Conservation (phyloP, 805 yeast species). For the Kuraishia ogatae region DNA sequence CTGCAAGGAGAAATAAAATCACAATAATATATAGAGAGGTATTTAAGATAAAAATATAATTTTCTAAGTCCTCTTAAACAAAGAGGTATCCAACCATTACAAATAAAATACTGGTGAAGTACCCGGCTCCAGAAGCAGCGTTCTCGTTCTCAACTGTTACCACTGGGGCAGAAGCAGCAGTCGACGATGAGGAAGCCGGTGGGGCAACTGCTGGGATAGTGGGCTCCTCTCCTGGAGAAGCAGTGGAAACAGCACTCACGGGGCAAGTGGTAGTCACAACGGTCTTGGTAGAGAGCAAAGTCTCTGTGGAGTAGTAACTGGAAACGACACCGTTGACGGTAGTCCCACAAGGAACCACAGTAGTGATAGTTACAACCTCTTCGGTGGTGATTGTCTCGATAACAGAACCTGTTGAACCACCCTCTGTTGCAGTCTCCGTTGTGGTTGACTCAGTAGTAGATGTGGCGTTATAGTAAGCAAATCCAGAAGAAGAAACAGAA, state of each 20-base stretch:
- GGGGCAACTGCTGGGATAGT: neutral
- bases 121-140: neutral
- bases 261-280: neutral
- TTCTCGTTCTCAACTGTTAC: neutral
- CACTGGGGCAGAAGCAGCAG: neutral
- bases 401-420: neutral
- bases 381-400: neutral
- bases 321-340: neutral
- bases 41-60: no score
- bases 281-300: neutral
- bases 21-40: neutral
- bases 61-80: neutral
- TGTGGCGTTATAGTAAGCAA: neutral
- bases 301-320: neutral
- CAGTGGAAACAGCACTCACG: neutral
- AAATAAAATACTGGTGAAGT: neutral
- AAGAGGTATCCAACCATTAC: neutral
- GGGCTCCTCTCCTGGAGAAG: neutral
- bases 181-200: neutral
- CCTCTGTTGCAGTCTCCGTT: neutral
- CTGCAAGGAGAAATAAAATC: no score
- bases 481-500: slow-evolving; percentile 2
- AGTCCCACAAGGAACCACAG: neutral
- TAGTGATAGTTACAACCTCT: neutral
- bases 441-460: neutral